These are phyloP conservation scores for Pythium sukuiense DNA, from an alignment of 352 stramenopile genomes.

Conservation along the genomic window DNA sequence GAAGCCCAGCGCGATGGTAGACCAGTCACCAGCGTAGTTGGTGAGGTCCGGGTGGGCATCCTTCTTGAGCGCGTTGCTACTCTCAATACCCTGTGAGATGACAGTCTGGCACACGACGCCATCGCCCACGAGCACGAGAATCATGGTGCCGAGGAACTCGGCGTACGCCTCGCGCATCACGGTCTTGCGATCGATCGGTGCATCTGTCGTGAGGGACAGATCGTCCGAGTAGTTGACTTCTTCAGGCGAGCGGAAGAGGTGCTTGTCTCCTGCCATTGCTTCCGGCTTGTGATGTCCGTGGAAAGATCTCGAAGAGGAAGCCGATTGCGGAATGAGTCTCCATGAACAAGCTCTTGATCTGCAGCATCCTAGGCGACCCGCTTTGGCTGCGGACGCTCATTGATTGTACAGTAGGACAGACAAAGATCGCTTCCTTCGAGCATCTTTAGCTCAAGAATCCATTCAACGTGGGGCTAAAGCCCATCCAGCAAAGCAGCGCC, in stretches of 20 bases:
- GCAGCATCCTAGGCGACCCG: background rate
- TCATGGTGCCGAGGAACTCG: slow-evolving; percentile 37
- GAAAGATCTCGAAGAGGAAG: slow-evolving; percentile 8
- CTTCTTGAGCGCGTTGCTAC: slow-evolving; percentile 48
- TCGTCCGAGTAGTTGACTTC: slow-evolving; percentile 42
- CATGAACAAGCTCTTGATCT: background rate
- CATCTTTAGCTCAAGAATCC: background rate
- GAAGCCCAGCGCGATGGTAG: slow-evolving; percentile 68
- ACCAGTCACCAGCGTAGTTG: slow-evolving; percentile 66
- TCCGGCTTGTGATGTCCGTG: background rate
- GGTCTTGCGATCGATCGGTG: slow-evolving; percentile 34
- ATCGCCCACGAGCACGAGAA: slow-evolving; percentile 34
- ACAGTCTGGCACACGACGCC: slow-evolving; percentile 51
- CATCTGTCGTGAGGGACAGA: slow-evolving; percentile 49
- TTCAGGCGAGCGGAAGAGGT: slow-evolving; percentile 35
- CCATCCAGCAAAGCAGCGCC: background rate
- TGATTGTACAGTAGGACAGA: background rate
- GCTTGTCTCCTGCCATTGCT: slow-evolving; percentile 33
- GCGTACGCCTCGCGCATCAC: slow-evolving; percentile 31
- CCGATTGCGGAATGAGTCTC: slow-evolving; percentile 18
- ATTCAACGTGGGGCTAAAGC: background rate
- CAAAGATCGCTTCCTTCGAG: background rate
- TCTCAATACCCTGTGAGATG: slow-evolving; percentile 61
- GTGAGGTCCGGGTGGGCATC: slow-evolving; percentile 44
- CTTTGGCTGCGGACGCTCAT: background rate